Percentiles rank a stretch among this genome's conserved stretches.
These are phyloP conservation scores for Thraustochytrium sp. DNA, from an alignment of 352 stramenopile species.

Conservation along the genomic window DNA sequence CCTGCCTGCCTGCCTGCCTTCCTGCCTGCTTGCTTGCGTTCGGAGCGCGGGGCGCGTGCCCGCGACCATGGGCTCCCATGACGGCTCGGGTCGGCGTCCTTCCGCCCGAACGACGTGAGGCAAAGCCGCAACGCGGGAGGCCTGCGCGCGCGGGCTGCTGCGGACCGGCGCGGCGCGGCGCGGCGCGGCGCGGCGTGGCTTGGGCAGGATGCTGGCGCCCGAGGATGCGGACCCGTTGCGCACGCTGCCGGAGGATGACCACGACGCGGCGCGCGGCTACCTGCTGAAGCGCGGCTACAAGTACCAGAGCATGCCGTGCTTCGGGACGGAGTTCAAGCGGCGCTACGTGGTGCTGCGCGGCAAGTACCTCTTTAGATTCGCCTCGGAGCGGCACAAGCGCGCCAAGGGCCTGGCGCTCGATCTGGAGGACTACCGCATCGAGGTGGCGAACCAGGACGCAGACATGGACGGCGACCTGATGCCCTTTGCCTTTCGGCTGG, in stretches of 20 bases:
- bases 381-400: not conserved
- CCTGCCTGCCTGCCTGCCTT: too few relatives aligned
- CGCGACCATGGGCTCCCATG: too few relatives aligned
- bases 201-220: conserved; percentile 4
- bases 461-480: conserved; percentile 10
- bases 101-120: too few relatives aligned
- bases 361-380: conserved; percentile 31
- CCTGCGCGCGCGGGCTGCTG: too few relatives aligned
- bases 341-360: conserved; percentile 7
- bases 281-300: not conserved
- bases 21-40: too few relatives aligned
- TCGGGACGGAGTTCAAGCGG: conserved; percentile 25
- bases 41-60: too few relatives aligned
- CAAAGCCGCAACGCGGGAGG: too few relatives aligned
- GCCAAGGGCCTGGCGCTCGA: conserved; percentile 21
- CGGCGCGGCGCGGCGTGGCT: too few relatives aligned
- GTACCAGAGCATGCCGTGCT: conserved; percentile 40
- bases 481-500: conserved; percentile 12
- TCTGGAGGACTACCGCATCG: not conserved
- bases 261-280: not conserved
- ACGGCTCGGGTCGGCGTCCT: too few relatives aligned
- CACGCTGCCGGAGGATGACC: not conserved
- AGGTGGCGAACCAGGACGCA: not conserved
- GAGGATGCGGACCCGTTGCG: not conserved
- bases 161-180: too few relatives aligned